Base-by-base conservation (phyloP, 306 rosid genomes). In the Lablab purpureus region DNA sequence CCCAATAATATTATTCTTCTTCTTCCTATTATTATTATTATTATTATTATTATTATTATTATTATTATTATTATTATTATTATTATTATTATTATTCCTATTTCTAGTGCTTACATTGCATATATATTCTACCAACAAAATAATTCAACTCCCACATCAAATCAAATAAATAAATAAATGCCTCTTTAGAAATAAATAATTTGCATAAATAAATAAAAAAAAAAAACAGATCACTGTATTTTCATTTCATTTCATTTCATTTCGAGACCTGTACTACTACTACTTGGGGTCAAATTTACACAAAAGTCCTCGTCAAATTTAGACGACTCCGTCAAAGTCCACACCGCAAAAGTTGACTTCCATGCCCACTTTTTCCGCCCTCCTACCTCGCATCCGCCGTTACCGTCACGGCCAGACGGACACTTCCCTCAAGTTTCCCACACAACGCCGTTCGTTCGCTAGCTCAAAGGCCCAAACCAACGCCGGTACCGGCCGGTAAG, bases 241-340 rank as follows among this genome's bases (percentile, higher is more conserved):
- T 49, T 40, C 80, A 67, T 73, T 23, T 45, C 47, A 41, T 12
- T 41, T 52, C 37, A n/a, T n/a, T n/a, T n/a, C n/a, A n/a, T n/a
- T n/a, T n/a, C n/a, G 21, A 25, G 30, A 22, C 71, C 76, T 69
- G 10, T n/a, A n/a, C n/a, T n/a, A n/a, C n/a, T 49, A 56, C 47
- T 62, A n/a, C 0, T 59, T 59, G 0, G 6, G 55, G 62, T 65
- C 43, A 65, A 71, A 76, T 84, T 80, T 81, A 84, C 87, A 84
- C 6, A 32, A 63, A 46, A 30, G 70, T 40, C 77, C 80, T 47
- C 55, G 18, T 54, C 73, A 71, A 76, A 50, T 40, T 10, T 13
- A 68, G 79, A 47, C 82, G 76, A 76, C 73, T 65, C 84, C 58
- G 82, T 75, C 87, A 63, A 78, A 84, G 41, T 69, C 71, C 46